Conservation (phyloP, 2,329 filamentous ascomycete species). For the Fusarium setosum region DNA sequence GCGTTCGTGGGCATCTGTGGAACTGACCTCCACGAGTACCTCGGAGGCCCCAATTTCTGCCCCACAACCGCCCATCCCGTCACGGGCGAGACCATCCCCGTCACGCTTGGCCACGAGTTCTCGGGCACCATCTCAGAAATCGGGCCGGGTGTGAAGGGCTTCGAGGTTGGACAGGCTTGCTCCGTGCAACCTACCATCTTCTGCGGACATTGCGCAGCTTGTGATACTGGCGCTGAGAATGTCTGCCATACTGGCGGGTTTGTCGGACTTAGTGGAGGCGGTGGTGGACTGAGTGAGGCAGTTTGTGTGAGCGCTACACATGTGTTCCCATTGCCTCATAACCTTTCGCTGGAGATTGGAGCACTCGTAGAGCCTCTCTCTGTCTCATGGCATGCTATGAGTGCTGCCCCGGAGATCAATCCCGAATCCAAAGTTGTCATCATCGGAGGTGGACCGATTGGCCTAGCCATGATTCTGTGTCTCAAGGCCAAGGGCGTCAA, state of each 20-base stretch:
- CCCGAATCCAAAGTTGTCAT: conserved; percentile 59
- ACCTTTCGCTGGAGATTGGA: conserved; percentile 61
- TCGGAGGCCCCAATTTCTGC: conserved; percentile 48
- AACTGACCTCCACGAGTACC: conserved; percentile 47
- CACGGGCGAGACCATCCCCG: conserved; percentile 66
- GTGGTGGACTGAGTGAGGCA: conserved; percentile 66
- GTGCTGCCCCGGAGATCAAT: conserved; percentile 54
- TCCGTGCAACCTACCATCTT: conserved; percentile 70
- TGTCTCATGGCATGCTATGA: conserved; percentile 58
- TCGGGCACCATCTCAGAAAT: conserved; percentile 69
- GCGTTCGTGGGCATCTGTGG: conserved; percentile 63
- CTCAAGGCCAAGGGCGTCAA: conserved; percentile 59
- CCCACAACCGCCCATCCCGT: conserved; percentile 67
- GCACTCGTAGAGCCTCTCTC: conserved; percentile 65
- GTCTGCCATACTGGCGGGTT: conserved; percentile 62
- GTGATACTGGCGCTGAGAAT: conserved; percentile 63
- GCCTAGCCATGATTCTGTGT: conserved; percentile 58
- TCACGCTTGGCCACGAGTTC: conserved; percentile 75
- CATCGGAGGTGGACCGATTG: conserved; percentile 63
- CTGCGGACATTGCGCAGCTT: conserved; percentile 67
- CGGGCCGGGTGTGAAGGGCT: conserved; percentile 58
- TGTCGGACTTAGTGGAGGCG: conserved; percentile 52
- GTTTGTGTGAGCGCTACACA: conserved; percentile 63
- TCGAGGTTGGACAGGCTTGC: conserved; percentile 67
- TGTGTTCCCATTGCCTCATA: conserved; percentile 62